Conservation (phyloP, 176 grass and related monocot species). For the Phragmites australis region DNA sequence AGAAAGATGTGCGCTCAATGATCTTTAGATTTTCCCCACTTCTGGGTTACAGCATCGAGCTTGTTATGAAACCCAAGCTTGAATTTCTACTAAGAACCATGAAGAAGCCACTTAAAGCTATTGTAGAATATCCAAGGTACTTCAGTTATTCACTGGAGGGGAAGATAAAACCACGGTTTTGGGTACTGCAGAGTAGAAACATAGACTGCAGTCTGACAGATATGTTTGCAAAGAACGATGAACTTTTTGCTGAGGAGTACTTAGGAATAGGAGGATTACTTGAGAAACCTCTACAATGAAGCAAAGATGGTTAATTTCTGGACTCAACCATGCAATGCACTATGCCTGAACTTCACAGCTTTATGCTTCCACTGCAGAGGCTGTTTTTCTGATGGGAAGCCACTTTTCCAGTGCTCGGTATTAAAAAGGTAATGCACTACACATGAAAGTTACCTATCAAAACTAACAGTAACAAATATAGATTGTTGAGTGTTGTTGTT, state of each 20-base stretch:
- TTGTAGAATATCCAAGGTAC: conserved; percentile 85
- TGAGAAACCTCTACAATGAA: conserved; percentile 38
- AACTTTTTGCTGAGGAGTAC: conserved; percentile 75
- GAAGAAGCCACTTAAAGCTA: conserved; percentile 62
- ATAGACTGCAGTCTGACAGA: conserved; percentile 74
- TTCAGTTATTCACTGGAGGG: conserved; percentile 86
- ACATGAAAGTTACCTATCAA: neutral
- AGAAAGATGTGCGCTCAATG: conserved; percentile 81
- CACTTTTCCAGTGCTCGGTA: neutral
- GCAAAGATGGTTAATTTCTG: conserved; percentile 34
- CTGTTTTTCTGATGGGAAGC: neutral
- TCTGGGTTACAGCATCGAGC: conserved; percentile 70
- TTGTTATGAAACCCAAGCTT: conserved; percentile 83
- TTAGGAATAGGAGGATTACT: conserved; percentile 50
- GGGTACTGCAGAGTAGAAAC: conserved; percentile 53
- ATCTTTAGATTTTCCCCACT: conserved; percentile 84
- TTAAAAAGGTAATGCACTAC: conserved; percentile 20
- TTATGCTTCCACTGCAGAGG: conserved; percentile 9
- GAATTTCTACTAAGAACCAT: conserved; percentile 74
- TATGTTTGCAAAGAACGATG: conserved; percentile 78
- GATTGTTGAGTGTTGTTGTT: neutral
- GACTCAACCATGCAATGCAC: neutral
- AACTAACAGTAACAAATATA: neutral
- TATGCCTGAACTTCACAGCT: neutral
- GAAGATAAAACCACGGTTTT: conserved; percentile 78